These are phyloP conservation scores for Macrocybe gigantea DNA, from an alignment of 768 basidiomycete genomes.

Conservation along the genomic window DNA sequence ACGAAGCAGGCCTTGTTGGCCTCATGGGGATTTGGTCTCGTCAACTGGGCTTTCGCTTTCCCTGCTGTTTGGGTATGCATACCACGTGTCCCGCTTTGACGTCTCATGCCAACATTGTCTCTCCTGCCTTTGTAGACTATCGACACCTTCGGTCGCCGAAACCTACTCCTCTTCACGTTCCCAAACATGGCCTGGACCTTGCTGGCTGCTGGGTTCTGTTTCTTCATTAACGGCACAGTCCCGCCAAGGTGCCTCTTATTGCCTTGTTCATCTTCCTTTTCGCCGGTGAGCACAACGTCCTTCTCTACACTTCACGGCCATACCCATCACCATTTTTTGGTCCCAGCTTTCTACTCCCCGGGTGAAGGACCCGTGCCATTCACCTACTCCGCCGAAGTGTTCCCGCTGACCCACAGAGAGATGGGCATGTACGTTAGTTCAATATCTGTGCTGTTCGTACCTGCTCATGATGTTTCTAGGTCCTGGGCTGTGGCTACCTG, in stretches of 20 bases:
- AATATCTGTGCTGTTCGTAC: constrained; percentile 16
- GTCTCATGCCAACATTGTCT: constrained; percentile 7
- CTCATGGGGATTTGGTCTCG: constrained; percentile 61
- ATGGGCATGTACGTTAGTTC: constrained; percentile 40
- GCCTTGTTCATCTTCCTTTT: constrained; percentile 40
- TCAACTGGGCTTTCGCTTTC: constrained; percentile 63
- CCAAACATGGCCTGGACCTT: constrained; percentile 76
- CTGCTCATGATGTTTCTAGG: constrained; percentile 26
- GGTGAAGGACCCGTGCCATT: constrained; percentile 91
- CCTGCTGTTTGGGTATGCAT: constrained; percentile 53
- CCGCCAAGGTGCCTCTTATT: constrained; percentile 36
- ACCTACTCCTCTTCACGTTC: constrained; percentile 71
- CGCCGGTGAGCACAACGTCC: constrained; percentile 21
- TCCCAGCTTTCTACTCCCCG: constrained; percentile 62
- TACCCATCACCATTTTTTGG: not conserved
- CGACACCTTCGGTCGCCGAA: constrained; percentile 75
- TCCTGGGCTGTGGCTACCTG: constrained; percentile 50
- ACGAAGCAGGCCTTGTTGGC: constrained; percentile 53
- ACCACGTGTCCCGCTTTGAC: constrained; percentile 3
- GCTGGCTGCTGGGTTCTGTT: constrained; percentile 70
- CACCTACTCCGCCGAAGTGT: constrained; percentile 88
- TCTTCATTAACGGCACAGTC: constrained; percentile 36
- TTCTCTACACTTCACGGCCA: not conserved
- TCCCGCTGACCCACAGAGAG: constrained; percentile 78
- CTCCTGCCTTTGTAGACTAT: constrained; percentile 36